These are phyloP conservation scores for Trypethelium eluteriae DNA, from an alignment of 495 filamentous ascomycete genomes.

Conservation along the genomic window DNA sequence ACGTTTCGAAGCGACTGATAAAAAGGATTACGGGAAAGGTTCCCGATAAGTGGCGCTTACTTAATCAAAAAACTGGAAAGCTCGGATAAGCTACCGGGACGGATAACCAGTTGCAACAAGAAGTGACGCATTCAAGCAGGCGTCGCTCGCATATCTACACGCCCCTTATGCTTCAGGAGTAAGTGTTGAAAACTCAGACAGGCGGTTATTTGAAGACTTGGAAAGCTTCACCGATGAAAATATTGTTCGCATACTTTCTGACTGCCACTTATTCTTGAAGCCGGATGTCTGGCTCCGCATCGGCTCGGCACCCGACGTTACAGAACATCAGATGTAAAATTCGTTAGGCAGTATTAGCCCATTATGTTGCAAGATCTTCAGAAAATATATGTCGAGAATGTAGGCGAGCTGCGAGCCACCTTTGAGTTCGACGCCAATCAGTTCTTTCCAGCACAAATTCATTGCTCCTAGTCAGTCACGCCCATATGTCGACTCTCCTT, in stretches of 20 bases:
- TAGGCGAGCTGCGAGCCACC: neutral
- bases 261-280: too few relatives aligned
- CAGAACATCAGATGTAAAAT: neutral
- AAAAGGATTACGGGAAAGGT: neutral
- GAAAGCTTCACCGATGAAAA: too few relatives aligned
- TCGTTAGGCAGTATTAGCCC: neutral
- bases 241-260: too few relatives aligned
- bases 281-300: neutral
- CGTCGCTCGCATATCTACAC: too few relatives aligned
- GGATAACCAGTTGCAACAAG: too few relatives aligned
- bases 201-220: too few relatives aligned
- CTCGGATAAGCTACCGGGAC: constrained; percentile 1
- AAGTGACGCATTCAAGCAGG: too few relatives aligned
- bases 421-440: neutral
- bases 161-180: too few relatives aligned
- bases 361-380: neutral
- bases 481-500: neutral
- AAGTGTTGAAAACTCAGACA: too few relatives aligned
- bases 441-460: neutral
- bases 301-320: constrained; percentile 7
- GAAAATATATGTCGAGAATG: neutral
- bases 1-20: neutral
- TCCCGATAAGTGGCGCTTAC: neutral
- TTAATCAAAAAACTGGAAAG: neutral
- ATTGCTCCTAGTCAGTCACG: constrained; percentile 4